phyloP scores from a whole-genome alignment of 768 basidiomycete species.

The Pisolithus sp. region DNA sequence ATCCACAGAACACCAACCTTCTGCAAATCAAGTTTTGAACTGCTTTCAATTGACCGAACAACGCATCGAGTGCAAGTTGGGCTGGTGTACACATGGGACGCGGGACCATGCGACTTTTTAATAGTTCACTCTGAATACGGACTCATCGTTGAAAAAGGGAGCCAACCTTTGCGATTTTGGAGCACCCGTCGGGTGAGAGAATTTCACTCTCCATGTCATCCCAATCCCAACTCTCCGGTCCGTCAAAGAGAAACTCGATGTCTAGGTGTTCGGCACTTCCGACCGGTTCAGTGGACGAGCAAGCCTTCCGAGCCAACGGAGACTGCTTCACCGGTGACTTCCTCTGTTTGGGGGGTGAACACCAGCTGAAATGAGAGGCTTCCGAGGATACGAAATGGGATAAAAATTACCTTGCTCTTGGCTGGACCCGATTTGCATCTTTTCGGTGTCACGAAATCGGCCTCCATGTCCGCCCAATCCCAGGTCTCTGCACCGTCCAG shows the following conservation, averaged over 20 bases:
- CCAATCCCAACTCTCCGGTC: conserved; percentile 68
- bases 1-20: conserved; percentile 11
- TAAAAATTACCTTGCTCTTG: conserved; percentile 5
- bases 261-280: conserved; percentile 31
- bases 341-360: conserved; percentile 10
- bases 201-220: conserved; percentile 47
- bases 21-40: conserved; percentile 13
- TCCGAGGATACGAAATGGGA: not conserved
- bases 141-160: not conserved
- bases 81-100: conserved; percentile 18
- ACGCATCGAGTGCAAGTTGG: conserved; percentile 49
- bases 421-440: conserved; percentile 33
- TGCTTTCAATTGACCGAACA: conserved; percentile 43
- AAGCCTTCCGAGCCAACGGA: conserved; percentile 6
- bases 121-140: too few species aligned
- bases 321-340: conserved; percentile 16
- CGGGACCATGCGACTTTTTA: not conserved
- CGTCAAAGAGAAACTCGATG: conserved; percentile 47
- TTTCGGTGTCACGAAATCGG: conserved; percentile 45
- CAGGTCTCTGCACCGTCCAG: conserved; percentile 65
- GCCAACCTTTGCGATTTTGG: conserved; percentile 16
- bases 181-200: conserved; percentile 40
- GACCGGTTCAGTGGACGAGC: conserved; percentile 6
- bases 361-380: conserved; percentile 5
- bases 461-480: conserved; percentile 59